Base-by-base conservation (phyloP, 768 basidiomycete genomes). In the Lactarius hengduanensis region DNA sequence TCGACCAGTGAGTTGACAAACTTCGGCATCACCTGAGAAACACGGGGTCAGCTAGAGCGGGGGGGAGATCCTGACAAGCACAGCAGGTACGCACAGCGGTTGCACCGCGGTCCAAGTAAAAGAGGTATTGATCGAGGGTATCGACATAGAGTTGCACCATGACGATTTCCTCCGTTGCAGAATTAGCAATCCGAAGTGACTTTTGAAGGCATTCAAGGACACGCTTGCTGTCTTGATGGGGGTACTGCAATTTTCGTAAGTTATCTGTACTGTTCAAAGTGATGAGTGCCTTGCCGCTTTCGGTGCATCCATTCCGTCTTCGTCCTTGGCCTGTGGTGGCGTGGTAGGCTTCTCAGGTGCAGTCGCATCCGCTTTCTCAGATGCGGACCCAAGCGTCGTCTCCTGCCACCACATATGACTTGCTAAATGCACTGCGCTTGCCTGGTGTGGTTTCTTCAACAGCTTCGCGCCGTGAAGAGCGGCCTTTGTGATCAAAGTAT, bases 371-470 rank as follows among this genome's bases (percentile, higher is more conserved):
- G 75, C 79, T 16, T 82, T 86, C 28, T 77, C 74, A 62, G 77
- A 69, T 26, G 78, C 70, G 1, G 82, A 76, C 30, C 86, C 57
- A 56, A 63, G 50, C 28, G 66, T 80, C 68, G 66, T 80, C 68
- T 90, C 90, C 75, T 98, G 97, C 96, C 96, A 99, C 96, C 96
- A 99, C 71, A 99, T 78, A 78, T 99, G 97, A 75, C 95, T 97
- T 9, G 97, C 97, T 36, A 94, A 81, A 58, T 91, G 88, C 26
- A 98, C 97, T 5, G 96, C 97, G 10, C 89, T 92, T 15, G 96
- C 91, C 77, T 98, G 97, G 76, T 98, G 96, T 15, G 94, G 94
- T 83, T 99, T 98, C 84, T 99, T 99, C 77, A 99, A 77, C 69
- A 98, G 78, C 78, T 96, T 96, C 36, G 95, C 92, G 5, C 94